A percentile compares a stretch with the other conserved stretches of the same genome.
phyloP scores from a whole-genome alignment of 228 moss, liverwort and hornwort species.

The Sphagnum fallax region DNA sequence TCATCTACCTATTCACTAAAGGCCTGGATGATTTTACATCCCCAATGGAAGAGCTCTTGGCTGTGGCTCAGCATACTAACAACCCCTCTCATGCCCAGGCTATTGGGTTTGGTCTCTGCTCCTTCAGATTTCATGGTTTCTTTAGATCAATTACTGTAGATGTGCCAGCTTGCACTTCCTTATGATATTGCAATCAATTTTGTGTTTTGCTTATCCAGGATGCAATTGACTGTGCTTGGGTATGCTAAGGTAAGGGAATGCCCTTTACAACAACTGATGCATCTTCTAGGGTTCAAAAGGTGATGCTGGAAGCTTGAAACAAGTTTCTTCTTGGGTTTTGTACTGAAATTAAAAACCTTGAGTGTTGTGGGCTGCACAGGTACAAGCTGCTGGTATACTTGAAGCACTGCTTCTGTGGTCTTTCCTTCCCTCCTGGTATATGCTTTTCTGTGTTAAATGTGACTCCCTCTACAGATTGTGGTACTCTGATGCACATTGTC shows the following conservation, averaged over 20 bases:
- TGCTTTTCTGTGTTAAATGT: slow-evolving; percentile 1
- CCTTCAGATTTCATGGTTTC: background rate
- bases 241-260: no score
- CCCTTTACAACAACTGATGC: no score
- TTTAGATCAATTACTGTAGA: background rate
- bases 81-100: slow-evolving; percentile 46
- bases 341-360: no score
- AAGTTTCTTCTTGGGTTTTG: no score
- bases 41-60: slow-evolving; percentile 92
- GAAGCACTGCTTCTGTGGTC: slow-evolving; percentile 89
- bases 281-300: no score
- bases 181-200: no score
- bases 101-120: slow-evolving; percentile 61
- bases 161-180: no score
- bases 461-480: background rate
- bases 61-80: slow-evolving; percentile 70
- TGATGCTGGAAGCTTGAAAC: no score
- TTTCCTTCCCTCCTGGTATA: slow-evolving; percentile 87
- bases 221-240: background rate
- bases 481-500: no score
- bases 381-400: slow-evolving; percentile 93
- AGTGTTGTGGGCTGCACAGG: slow-evolving; percentile 33
- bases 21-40: slow-evolving; percentile 95
- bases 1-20: slow-evolving; percentile 92
- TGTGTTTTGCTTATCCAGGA: background rate